Evolutionary conservation across 2,329 filamentous ascomycete genomes (phyloP), one percentile per base, ranked within the genome.

Genomic region (Colletotrichum phormii): DNA sequence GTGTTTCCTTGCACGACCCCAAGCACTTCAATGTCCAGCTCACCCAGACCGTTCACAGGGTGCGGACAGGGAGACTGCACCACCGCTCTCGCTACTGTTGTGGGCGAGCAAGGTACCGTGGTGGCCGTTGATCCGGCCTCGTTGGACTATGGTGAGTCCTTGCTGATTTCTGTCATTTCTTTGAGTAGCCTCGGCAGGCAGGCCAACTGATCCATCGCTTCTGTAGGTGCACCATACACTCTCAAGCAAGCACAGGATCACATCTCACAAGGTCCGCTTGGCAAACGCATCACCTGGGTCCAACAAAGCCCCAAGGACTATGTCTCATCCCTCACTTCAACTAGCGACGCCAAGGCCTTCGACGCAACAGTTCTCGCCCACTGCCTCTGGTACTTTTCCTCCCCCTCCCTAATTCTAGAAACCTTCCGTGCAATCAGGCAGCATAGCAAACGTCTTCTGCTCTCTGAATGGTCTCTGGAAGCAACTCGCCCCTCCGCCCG

Each of bases 401-500:
- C 72, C 2, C 72, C 72, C 29, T 67, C 57, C 35, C 59, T 67
- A 55, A 55, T 75, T 8, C 54, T 71, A 5, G 53, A 49, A n/a
- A 75, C 68, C 49, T 72, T 75, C 22, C 57, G 57, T 57, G 65
- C 65, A 58, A n/a, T 74, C 8, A 75, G 62, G 68, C 60, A 71
- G 64, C 72, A 74, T 46, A 71, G 64, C 68, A 74, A 74, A 29
- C 58, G 72, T 37, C 72, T 75, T 61, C 62, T 66, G 51, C 67
- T 75, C 35, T 68, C 72, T n/a, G 74, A 75, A 51, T 75, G 65
- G 67, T 72, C 74, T 2, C 60, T 75, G 15, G 65, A 64, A 51
- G 74, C 71, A n/a, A 54, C 51, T 22, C 8, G 12, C 11, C 6
- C n/a, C 11, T 26, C 51, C 8, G 51, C 51, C 51, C 64, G 67